Base-by-base conservation (phyloP, 352 stramenopile genomes). In the Blastocystis sp. region DNA sequence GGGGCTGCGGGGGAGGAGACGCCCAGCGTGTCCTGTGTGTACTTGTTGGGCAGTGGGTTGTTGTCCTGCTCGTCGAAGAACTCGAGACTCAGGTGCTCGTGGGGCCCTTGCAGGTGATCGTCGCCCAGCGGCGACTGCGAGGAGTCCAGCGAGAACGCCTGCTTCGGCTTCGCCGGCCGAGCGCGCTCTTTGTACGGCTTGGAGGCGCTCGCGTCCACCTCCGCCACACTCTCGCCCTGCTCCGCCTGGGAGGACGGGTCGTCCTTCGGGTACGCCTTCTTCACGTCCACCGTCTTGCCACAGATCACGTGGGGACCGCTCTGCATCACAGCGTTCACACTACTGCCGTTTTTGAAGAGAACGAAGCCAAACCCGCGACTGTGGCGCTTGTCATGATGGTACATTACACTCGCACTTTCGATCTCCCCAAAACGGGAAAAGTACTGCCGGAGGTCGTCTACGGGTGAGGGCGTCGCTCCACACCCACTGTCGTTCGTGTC, bases 51-150 rank as follows among this genome's bases (percentile, higher is more conserved):
- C 20, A 85, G 73, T 24, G 73, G 73, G 50, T 85, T 85, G 56
- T 85, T 85, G 50, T 85, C 73, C 50, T 85, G n/a, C 50, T 85
- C 73, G 56, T 85, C 73, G 73, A 85, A 85, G 73, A 85, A 85
- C 56, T 85, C 73, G 20, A 85, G 50, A 20, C 34, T 30, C 5
- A 68, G 24, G 8, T 37, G 34, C 3, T 85, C 73, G 56, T n/a
- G 73, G 26, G 73, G n/a, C 4, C 16, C 24, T 11, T 8, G 73
- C n/a, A 62, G 53, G 4, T 18, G 8, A 2, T 81, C 11, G 4
- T 24, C 47, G 55, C 3, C 63, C 63, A 18, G 8, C 0, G 63
- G 63, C 6, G 20, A 34, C 30, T 43, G n/a, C 63, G 63, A 73
- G 1, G 63, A 66, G 11, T 43, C 63, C 24, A 45, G 6, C 4